phyloP scores from a whole-genome alignment of 140 eudicot genomes.

The Stevia rebaudiana region DNA sequence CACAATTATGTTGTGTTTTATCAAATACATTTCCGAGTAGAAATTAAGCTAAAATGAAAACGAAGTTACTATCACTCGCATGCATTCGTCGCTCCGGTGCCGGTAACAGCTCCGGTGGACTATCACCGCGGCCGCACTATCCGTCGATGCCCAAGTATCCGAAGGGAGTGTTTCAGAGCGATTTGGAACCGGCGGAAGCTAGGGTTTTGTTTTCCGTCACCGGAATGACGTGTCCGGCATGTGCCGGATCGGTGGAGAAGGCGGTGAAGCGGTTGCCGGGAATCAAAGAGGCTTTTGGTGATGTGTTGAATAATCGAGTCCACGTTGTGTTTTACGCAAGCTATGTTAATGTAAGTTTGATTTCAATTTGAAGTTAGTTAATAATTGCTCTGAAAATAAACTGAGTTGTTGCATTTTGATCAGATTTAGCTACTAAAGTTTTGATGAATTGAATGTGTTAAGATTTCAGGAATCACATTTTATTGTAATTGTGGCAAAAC shows the following conservation, averaged over 20 bases:
- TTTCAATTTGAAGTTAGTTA: no score
- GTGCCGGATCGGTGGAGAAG: constrained; percentile 96
- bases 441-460: not conserved
- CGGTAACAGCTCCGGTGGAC: constrained; percentile 30
- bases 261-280: constrained; percentile 89
- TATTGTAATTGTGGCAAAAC: not conserved
- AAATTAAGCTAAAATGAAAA: constrained; percentile 36
- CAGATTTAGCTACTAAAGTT: not conserved
- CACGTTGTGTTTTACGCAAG: constrained; percentile 75
- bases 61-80: constrained; percentile 52
- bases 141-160: constrained; percentile 95
- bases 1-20: not conserved
- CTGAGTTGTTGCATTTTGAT: not conserved
- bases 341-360: constrained; percentile 58
- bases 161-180: constrained; percentile 58
- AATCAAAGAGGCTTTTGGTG: constrained; percentile 78
- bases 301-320: constrained; percentile 68
- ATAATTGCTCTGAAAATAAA: not conserved
- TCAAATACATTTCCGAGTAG: not conserved
- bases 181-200: constrained; percentile 35
- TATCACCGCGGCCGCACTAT: constrained; percentile 70
- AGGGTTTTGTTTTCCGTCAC: constrained; percentile 67
- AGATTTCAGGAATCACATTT: not conserved
- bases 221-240: constrained; percentile 96
- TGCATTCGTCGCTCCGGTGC: constrained; percentile 49